Conservation (phyloP, 352 stramenopile genomes). For the Pythium monospermum region DNA sequence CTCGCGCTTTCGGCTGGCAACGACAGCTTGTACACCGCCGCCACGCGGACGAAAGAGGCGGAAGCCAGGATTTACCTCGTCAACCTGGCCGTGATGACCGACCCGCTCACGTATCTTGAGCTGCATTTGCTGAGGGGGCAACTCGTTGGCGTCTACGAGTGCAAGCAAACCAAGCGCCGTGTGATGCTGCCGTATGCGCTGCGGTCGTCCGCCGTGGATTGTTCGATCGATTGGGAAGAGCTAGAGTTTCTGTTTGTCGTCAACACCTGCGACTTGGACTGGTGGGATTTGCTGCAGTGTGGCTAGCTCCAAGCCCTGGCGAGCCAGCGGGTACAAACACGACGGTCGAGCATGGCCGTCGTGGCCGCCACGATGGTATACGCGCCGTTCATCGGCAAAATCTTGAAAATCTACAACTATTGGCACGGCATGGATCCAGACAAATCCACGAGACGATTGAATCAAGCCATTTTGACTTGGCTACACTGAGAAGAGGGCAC, state of each 20-base stretch:
- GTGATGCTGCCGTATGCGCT: conserved; percentile 6
- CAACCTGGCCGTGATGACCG: conserved; percentile 18
- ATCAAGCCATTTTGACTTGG: too few species aligned
- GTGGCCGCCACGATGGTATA: too few species aligned
- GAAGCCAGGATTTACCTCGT: conserved; percentile 14
- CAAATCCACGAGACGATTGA: too few species aligned
- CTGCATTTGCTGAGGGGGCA: not conserved
- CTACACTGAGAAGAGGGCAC: too few species aligned
- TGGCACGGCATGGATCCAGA: too few species aligned
- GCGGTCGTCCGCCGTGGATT: not conserved
- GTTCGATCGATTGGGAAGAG: conserved; percentile 10
- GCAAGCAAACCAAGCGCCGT: not conserved
- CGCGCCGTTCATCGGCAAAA: too few species aligned
- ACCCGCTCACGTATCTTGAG: conserved; percentile 10
- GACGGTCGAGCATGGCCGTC: too few species aligned
- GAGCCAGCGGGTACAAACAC: too few species aligned
- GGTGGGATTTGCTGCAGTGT: conserved; percentile 15
- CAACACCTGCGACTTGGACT: conserved; percentile 6
- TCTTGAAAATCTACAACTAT: too few species aligned
- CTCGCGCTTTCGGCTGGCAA: not conserved
- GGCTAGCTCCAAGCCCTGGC: too few species aligned
- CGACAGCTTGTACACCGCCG: not conserved
- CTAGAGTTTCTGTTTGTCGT: conserved; percentile 4
- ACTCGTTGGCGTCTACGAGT: conserved; percentile 8
- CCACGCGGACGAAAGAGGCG: not conserved